Base-by-base conservation (phyloP, 495 filamentous ascomycete species). In the Immersiella caudata region DNA sequence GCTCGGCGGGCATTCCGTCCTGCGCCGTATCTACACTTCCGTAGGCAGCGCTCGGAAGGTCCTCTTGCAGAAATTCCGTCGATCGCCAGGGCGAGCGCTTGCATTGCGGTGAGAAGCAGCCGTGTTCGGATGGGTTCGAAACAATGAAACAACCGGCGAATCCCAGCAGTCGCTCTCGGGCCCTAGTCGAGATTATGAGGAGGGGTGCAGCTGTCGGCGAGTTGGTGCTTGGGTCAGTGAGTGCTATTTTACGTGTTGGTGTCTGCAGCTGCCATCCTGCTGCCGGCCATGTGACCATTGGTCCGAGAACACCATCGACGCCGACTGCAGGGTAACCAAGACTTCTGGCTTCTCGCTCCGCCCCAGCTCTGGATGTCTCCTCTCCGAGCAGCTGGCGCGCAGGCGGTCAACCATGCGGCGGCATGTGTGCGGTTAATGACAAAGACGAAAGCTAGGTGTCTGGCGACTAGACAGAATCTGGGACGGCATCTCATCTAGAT, bases 101-200 rank as follows among this genome's bases (percentile, higher is more conserved):
- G 40, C 40, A 46, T 46, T 46, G 40, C 40, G 40, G 40, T 46
- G 40, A 46, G 6, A 12, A 36, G 29, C 16, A 18, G 40, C 40
- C 40, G 11, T 46, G 40, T 46, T 46, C 40, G 40, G 40, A 33
- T 33, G 57, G n/a, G 26, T 33, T 29, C 27, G 61, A 63, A 63
- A 63, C 61, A 29, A 52, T 52, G 52, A 56, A 65, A 65, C 63
- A 65, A 2, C 49, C 51, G 63, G 20, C 63, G 51, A 65, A 65
- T 65, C 51, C 63, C 49, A 50, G 18, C 52, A 36, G 20, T 52
- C 51, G 51, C 29, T 65, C 51, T 27, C 52, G 33, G 26, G 21
- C 63, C 35, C 25, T 29, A 64, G 58, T 68, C 51, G 60, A 68
- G 60, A 63, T 68, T 63, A 50, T 49, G 60, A 68, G 66, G 66